Evolutionary conservation across 1,284 basidiomycete species (phyloP).

Genomic region (Cystobasidium pallidum): DNA sequence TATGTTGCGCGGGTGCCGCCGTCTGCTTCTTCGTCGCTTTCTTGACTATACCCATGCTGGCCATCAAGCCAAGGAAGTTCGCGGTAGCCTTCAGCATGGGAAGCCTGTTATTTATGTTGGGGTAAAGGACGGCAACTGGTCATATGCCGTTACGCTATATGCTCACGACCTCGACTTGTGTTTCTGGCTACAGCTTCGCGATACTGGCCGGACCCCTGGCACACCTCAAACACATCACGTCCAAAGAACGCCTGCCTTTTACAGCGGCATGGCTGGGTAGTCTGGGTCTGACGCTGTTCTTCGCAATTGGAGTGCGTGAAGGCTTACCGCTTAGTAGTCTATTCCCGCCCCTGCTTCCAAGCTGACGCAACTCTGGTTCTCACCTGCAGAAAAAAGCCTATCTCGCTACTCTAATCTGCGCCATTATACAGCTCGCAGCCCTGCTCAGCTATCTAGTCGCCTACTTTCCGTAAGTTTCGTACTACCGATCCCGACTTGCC

Average conservation of each 20-base stretch:
- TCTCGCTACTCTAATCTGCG: constrained; percentile 77
- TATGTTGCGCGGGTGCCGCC: constrained; percentile 82
- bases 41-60: constrained; percentile 78
- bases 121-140: constrained; percentile 61
- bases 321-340: neutral
- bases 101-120: constrained; percentile 82
- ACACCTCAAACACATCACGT: constrained; percentile 84
- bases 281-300: constrained; percentile 81
- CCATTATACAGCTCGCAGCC: constrained; percentile 74
- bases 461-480: constrained; percentile 62
- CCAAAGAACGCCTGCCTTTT: constrained; percentile 84
- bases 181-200: constrained; percentile 48
- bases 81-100: constrained; percentile 84
- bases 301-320: constrained; percentile 82
- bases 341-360: constrained; percentile 13
- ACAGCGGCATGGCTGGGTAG: constrained; percentile 79
- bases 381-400: constrained; percentile 72
- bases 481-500: neutral
- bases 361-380: constrained; percentile 18
- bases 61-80: constrained; percentile 74
- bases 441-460: constrained; percentile 83
- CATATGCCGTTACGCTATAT: neutral
- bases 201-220: constrained; percentile 53
- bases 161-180: neutral
- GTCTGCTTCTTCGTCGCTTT: constrained; percentile 97